phyloP scores from a whole-genome alignment of 108 stramenopile species.

The Cyclotella sp. region DNA sequence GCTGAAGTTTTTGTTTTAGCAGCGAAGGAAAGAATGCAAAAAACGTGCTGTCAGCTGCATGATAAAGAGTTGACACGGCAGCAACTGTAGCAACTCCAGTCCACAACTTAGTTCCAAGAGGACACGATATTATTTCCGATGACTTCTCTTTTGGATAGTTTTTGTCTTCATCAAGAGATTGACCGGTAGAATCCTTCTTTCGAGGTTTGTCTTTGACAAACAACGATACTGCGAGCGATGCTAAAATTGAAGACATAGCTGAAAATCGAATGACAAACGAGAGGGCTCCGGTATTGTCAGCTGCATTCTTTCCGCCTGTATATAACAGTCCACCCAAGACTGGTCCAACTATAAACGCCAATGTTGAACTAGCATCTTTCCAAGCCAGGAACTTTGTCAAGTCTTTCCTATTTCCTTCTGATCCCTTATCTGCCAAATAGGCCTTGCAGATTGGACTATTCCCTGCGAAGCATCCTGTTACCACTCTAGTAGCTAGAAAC shows the following conservation, averaged over 20 bases:
- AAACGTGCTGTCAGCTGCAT: constrained; percentile 78
- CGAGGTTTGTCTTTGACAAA: constrained; percentile 44
- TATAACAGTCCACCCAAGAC: constrained; percentile 69
- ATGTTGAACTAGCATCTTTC: constrained; percentile 77
- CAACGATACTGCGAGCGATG: constrained; percentile 48
- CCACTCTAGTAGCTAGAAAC: constrained; percentile 66
- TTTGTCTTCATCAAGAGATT: constrained; percentile 4
- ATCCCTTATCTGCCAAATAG: constrained; percentile 76
- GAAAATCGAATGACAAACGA: constrained; percentile 70
- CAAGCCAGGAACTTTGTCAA: constrained; percentile 64
- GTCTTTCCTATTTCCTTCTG: constrained; percentile 36
- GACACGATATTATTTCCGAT: constrained; percentile 64
- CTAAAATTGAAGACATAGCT: constrained; percentile 64
- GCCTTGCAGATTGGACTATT: constrained; percentile 79
- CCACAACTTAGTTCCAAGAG: constrained; percentile 69
- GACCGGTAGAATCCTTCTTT: not conserved
- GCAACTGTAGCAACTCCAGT: constrained; percentile 80
- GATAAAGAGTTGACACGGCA: constrained; percentile 68
- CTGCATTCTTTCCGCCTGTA: constrained; percentile 27
- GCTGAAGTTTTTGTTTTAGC: constrained; percentile 49
- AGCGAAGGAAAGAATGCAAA: constrained; percentile 83
- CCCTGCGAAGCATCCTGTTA: constrained; percentile 79
- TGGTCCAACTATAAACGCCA: constrained; percentile 81
- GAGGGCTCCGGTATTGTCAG: constrained; percentile 47
- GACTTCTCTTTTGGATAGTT: constrained; percentile 7